Conservation (phyloP, 805 yeast species). For the Wickerhamomyces strasburgensis region DNA sequence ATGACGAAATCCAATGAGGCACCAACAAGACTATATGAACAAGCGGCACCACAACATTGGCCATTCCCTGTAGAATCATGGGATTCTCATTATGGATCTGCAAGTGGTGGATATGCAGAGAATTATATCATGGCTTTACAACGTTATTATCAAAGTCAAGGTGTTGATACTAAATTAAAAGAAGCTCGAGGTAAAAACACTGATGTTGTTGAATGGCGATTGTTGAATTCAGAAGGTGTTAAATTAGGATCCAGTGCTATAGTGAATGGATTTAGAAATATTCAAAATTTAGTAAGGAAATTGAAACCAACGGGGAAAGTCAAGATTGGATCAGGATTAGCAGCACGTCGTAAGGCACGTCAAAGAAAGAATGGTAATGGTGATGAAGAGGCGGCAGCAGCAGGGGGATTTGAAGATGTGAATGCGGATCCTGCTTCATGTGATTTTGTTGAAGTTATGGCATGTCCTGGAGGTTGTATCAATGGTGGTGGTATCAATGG, state of each 20-base stretch:
- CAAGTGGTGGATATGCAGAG: conserved; percentile 86
- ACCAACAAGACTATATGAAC: conserved; percentile 23
- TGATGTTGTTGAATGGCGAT: conserved; percentile 62
- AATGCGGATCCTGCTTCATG: conserved; percentile 60
- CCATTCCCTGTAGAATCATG: conserved; percentile 56
- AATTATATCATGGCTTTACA: conserved; percentile 50
- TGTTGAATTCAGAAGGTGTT: conserved; percentile 35
- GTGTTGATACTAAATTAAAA: conserved; percentile 25
- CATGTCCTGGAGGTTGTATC: conserved; percentile 96
- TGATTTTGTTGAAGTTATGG: conserved; percentile 92
- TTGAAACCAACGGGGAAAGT: conserved; percentile 32
- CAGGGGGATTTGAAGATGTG: too few species aligned
- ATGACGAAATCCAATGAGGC: conserved; percentile 13
- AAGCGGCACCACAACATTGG: conserved; percentile 57
- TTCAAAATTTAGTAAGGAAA: conserved; percentile 87
- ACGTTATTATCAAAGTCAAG: conserved; percentile 19
- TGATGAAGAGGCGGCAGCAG: conserved; percentile 3
- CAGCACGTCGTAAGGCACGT: conserved; percentile 23
- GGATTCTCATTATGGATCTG: conserved; percentile 71
- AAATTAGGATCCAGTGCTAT: conserved; percentile 56
- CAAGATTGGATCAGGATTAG: conserved; percentile 23
- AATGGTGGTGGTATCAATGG: conserved; percentile 87
- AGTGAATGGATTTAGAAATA: conserved; percentile 89
- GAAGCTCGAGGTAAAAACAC: conserved; percentile 63
- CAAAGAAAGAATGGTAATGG: neutral